phyloP scores from a whole-genome alignment of 2,329 filamentous ascomycete species.

The Microsporum audouinii region DNA sequence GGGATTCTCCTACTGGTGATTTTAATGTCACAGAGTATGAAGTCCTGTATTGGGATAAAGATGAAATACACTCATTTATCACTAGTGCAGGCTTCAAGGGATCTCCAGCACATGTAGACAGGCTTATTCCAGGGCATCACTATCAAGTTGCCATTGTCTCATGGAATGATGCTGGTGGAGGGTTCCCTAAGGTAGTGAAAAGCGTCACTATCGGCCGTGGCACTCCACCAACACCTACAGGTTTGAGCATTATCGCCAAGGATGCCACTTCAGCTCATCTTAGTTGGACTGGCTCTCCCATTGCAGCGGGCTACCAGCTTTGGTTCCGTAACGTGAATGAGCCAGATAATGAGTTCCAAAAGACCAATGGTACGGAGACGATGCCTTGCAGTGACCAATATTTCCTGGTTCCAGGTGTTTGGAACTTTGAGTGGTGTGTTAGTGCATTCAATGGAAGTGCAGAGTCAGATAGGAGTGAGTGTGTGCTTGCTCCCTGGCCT shows the following conservation, averaged over 20 bases:
- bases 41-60: not conserved
- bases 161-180: not conserved
- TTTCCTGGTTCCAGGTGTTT: not conserved
- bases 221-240: not conserved
- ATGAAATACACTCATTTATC: not conserved
- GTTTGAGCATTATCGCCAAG: not conserved
- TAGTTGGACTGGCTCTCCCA: not conserved
- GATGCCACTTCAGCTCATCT: not conserved
- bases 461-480: not conserved
- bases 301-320: not conserved
- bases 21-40: not conserved
- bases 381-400: not conserved
- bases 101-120: not conserved
- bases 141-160: not conserved
- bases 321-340: not conserved
- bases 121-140: not conserved
- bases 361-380: not conserved
- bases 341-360: not conserved
- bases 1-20: not conserved
- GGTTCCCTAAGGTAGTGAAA: not conserved
- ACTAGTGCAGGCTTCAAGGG: not conserved
- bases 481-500: not conserved
- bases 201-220: not conserved
- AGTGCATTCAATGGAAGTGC: not conserved
- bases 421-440: slow-evolving; percentile 2